Evolutionary conservation across 805 yeast genomes (phyloP).

Genomic region (Candida saitoana): DNA sequence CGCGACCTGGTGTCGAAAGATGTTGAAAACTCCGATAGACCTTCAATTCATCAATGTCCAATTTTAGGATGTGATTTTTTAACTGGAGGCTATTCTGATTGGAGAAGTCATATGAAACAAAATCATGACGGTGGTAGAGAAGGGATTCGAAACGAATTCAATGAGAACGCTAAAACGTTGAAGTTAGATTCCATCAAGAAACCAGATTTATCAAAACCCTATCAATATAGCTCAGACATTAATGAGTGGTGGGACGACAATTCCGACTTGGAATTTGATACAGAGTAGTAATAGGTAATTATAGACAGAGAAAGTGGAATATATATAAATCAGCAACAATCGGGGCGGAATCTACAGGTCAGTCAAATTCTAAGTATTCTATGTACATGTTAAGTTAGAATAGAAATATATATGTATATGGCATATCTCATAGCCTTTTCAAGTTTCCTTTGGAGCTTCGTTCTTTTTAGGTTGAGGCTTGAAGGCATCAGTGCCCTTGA

Average conservation of each 20-base stretch:
- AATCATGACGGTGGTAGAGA: slow-evolving; percentile 8
- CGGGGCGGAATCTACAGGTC: too few relatives aligned
- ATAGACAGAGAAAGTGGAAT: too few relatives aligned
- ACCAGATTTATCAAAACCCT: background rate
- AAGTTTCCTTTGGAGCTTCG: slow-evolving; percentile 4
- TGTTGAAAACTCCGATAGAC: background rate
- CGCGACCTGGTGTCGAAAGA: too few relatives aligned
- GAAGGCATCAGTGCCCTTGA: slow-evolving; percentile 48
- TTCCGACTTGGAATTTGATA: background rate
- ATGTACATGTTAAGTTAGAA: slow-evolving; percentile 6
- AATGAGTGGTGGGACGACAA: background rate
- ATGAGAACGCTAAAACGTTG: background rate
- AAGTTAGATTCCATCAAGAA: background rate
- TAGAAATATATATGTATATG: slow-evolving; percentile 2
- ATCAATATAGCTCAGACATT: background rate
- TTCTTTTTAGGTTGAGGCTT: slow-evolving; percentile 26
- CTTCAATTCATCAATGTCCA: slow-evolving; percentile 21
- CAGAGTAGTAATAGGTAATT: background rate
- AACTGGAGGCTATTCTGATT: slow-evolving; percentile 29
- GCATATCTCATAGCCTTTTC: background rate
- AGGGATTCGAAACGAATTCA: background rate
- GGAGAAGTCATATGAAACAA: slow-evolving; percentile 24
- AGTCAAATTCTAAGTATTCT: slow-evolving; percentile 7
- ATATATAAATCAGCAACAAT: too few relatives aligned
- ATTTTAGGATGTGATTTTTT: slow-evolving; percentile 37